Evolutionary conservation across 2,329 filamentous ascomycete genomes (phyloP).

Genomic region (Tympanopsis confertula): DNA sequence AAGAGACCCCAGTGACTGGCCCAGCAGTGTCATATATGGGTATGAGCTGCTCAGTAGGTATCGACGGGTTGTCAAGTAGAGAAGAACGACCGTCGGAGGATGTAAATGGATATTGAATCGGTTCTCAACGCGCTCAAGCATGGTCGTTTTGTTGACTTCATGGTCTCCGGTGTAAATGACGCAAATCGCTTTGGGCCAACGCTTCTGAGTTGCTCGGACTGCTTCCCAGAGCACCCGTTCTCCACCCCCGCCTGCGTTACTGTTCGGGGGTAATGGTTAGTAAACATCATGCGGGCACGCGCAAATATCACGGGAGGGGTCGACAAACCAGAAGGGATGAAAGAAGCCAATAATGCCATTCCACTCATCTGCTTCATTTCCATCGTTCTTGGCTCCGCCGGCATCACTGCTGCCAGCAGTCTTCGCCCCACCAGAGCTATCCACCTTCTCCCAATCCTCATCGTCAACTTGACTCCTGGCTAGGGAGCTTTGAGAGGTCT

Average conservation of each 20-base stretch:
- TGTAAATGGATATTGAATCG: conserved; percentile 58
- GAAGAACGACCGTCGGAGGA: conserved; percentile 45
- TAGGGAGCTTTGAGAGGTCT: too few relatives aligned
- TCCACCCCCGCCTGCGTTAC: conserved; percentile 58
- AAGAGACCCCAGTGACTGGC: conserved; percentile 53
- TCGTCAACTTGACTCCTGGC: not conserved
- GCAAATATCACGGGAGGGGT: not conserved
- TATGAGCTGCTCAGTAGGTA: conserved; percentile 51
- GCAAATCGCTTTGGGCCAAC: conserved; percentile 51
- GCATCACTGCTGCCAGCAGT: not conserved
- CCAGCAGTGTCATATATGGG: conserved; percentile 54
- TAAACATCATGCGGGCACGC: not conserved
- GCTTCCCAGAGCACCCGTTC: conserved; percentile 61
- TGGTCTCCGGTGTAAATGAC: conserved; percentile 60
- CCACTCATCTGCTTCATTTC: not conserved
- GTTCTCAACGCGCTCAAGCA: conserved; percentile 43
- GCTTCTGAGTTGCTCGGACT: conserved; percentile 50
- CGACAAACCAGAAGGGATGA: conserved; percentile 53
- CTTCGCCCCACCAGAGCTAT: not conserved
- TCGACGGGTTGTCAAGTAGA: conserved; percentile 52
- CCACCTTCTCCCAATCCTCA: conserved; percentile 1
- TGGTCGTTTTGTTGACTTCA: conserved; percentile 45
- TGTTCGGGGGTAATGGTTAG: conserved; percentile 12
- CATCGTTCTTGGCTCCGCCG: not conserved
- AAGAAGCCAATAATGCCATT: conserved; percentile 49